These are phyloP conservation scores for Baorangia bicolor DNA, from an alignment of 768 basidiomycete genomes.

Conservation along the genomic window DNA sequence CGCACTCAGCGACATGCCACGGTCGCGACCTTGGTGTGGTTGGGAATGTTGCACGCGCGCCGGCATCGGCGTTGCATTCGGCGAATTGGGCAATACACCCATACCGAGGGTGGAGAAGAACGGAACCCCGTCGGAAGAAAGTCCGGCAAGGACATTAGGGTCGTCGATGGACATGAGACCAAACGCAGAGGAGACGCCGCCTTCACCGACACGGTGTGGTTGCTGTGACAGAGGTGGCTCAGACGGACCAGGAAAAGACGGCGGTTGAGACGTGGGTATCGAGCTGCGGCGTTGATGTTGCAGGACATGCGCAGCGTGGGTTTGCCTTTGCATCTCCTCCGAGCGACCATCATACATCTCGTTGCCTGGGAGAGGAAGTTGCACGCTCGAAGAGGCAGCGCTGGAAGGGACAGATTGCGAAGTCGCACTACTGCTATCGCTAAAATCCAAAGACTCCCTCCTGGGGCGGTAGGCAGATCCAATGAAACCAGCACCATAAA, in stretches of 20 bases:
- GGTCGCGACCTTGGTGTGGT: constrained; percentile 17
- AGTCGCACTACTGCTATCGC: constrained; percentile 44
- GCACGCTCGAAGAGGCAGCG: constrained; percentile 51
- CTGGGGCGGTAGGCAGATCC: constrained; percentile 32
- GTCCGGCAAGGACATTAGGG: constrained; percentile 61
- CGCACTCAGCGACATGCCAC: constrained; percentile 26
- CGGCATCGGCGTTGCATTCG: constrained; percentile 51
- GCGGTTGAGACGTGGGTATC: constrained; percentile 11
- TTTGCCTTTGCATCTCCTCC: constrained; percentile 28
- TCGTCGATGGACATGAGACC: constrained; percentile 79
- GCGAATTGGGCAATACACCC: constrained; percentile 35
- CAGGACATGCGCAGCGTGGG: constrained; percentile 12
- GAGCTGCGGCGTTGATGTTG: constrained; percentile 20
- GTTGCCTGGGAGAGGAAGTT: constrained; percentile 42
- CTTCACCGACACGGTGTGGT: constrained; percentile 28
- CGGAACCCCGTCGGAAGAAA: constrained; percentile 55
- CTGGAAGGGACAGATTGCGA: constrained; percentile 51
- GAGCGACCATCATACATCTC: constrained; percentile 29
- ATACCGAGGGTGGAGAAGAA: constrained; percentile 51
- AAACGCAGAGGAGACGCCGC: constrained; percentile 60
- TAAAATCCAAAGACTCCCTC: constrained; percentile 37
- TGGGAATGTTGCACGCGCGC: constrained; percentile 24
- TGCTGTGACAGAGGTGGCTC: constrained; percentile 9
- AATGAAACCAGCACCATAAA: constrained; percentile 18
- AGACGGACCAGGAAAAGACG: constrained; percentile 1